Evolutionary conservation across 164 flowering plant genomes (phyloP).

Genomic region (Vitis riparia): DNA sequence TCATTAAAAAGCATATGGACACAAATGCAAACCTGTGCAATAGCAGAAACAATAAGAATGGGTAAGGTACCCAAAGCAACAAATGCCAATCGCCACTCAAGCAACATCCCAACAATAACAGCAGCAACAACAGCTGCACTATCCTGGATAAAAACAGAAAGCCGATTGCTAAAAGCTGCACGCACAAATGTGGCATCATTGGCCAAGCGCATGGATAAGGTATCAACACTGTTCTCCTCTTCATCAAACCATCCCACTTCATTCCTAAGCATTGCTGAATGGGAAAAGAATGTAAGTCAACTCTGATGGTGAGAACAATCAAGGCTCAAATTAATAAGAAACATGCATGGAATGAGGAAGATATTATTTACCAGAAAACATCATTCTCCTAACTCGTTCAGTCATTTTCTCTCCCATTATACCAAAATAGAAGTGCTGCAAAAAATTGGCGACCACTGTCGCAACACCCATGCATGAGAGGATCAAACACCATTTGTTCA

Average conservation of each 20-base stretch:
- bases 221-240: constrained; percentile 96
- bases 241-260: constrained; percentile 99
- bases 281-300: not conserved
- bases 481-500: constrained; percentile 89
- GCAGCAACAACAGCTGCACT: constrained; percentile 85
- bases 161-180: constrained; percentile 96
- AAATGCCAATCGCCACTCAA: constrained; percentile 90
- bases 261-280: constrained; percentile 89
- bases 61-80: constrained; percentile 95
- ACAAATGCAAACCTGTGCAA: constrained; percentile 76
- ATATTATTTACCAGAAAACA: constrained; percentile 78
- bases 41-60: constrained; percentile 75
- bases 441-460: constrained; percentile 89
- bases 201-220: constrained; percentile 92
- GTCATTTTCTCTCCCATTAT: constrained; percentile 99
- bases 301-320: not conserved
- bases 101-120: constrained; percentile 78
- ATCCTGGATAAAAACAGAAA: constrained; percentile 93
- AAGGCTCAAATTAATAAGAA: not conserved
- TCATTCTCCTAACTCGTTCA: constrained; percentile 97
- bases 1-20: too few species aligned
- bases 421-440: constrained; percentile 98
- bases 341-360: not conserved
- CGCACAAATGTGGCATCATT: constrained; percentile 99
- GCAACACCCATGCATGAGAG: constrained; percentile 93